phyloP scores from a whole-genome alignment of 2,329 filamentous ascomycete genomes.

The Neofusicoccum sp. region DNA sequence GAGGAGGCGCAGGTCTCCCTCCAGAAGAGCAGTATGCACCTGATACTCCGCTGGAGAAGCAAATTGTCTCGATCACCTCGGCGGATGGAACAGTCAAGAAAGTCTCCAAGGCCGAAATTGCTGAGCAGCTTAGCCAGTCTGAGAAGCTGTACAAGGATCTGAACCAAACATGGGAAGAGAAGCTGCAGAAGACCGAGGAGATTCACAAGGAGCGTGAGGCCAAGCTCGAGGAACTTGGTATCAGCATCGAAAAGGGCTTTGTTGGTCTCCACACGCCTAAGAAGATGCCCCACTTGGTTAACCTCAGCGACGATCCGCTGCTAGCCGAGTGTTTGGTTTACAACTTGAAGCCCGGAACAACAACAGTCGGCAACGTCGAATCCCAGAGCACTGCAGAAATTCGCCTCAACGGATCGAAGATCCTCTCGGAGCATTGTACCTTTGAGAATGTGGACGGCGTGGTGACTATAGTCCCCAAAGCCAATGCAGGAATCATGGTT shows the following conservation, averaged over 20 bases:
- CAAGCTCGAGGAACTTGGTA: conserved; percentile 92
- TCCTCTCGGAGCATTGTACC: conserved; percentile 86
- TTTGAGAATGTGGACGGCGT: conserved; percentile 93
- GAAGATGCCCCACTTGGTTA: conserved; percentile 99
- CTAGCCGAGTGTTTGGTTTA: conserved; percentile 96
- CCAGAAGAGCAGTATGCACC: conserved; percentile 87
- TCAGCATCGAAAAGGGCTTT: conserved; percentile 98
- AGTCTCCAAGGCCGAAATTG: conserved; percentile 97
- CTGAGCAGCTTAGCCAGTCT: conserved; percentile 92
- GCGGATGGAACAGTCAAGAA: conserved; percentile 86
- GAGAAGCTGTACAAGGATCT: conserved; percentile 95
- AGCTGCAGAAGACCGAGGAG: conserved; percentile 89
- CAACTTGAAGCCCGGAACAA: conserved; percentile 94
- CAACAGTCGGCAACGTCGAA: conserved; percentile 92
- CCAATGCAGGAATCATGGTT: conserved; percentile 97
- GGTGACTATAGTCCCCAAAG: conserved; percentile 86
- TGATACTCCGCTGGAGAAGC: conserved; percentile 89
- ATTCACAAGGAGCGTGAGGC: conserved; percentile 97
- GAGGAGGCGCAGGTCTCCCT: conserved; percentile 47
- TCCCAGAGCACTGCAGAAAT: conserved; percentile 84
- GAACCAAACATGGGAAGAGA: conserved; percentile 99
- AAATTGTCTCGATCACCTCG: conserved; percentile 92
- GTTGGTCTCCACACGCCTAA: conserved; percentile 94
- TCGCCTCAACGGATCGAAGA: conserved; percentile 88
- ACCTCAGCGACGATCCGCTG: conserved; percentile 79